Evolutionary conservation across 2,329 filamentous ascomycete genomes (phyloP).

Genomic region (Aspergillus bombycis): DNA sequence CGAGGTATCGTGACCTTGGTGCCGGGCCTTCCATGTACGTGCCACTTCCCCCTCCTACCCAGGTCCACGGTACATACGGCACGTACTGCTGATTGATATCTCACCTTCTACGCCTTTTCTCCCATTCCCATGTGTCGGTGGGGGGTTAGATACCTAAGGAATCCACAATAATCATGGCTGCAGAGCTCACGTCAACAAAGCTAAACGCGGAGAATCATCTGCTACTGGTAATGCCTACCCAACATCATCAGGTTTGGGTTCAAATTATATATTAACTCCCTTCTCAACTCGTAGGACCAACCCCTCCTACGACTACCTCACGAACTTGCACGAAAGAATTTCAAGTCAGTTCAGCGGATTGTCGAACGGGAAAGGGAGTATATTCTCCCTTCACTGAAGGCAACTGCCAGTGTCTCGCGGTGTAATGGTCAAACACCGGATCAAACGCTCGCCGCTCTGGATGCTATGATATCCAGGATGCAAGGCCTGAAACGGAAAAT

Average conservation of each 20-base stretch:
- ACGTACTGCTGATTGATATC: neutral
- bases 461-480: constrained; percentile 83
- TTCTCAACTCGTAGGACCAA: constrained; percentile 69
- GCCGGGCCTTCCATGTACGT: neutral
- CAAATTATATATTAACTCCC: constrained; percentile 13
- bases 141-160: neutral
- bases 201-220: constrained; percentile 55
- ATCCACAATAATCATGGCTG: constrained; percentile 36
- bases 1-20: neutral
- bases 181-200: constrained; percentile 51
- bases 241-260: constrained; percentile 10
- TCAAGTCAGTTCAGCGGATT: constrained; percentile 69
- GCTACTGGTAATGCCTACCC: constrained; percentile 43
- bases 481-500: constrained; percentile 88
- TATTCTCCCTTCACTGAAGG: constrained; percentile 53
- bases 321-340: constrained; percentile 91
- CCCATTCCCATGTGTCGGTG: neutral
- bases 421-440: constrained; percentile 64
- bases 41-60: neutral
- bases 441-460: constrained; percentile 77
- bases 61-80: neutral
- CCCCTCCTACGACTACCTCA: constrained; percentile 89
- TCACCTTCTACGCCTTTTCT: neutral
- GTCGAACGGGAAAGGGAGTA: constrained; percentile 53
- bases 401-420: constrained; percentile 64